Evolutionary conservation across 352 stramenopile species (phyloP).

Genomic region (Phytopythium kandeliae): DNA sequence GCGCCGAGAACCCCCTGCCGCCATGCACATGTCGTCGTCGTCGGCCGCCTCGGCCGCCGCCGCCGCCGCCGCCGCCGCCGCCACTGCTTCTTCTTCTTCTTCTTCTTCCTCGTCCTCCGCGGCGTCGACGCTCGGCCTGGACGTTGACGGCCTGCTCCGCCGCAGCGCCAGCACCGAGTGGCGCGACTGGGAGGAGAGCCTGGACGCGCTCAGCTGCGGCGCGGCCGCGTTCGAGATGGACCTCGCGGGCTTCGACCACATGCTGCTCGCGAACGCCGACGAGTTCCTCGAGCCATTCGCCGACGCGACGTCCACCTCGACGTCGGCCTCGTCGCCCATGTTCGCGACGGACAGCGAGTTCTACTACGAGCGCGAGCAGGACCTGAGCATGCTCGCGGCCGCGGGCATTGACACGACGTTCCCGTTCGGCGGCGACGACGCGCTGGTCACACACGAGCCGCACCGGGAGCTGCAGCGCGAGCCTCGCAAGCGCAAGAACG

Average conservation of each 20-base stretch:
- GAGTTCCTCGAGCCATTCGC: slow-evolving; percentile 55
- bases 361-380: slow-evolving; percentile 23
- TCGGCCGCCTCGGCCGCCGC: background rate
- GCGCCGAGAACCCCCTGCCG: background rate
- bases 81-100: slow-evolving; percentile 1
- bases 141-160: slow-evolving; percentile 8
- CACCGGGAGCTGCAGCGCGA: slow-evolving; percentile 9
- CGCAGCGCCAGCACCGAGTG: slow-evolving; percentile 31
- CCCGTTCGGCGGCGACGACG: slow-evolving; percentile 25
- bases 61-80: too few species aligned
- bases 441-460: slow-evolving; percentile 28
- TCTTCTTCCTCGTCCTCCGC: slow-evolving; percentile 13
- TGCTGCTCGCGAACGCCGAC: slow-evolving; percentile 47
- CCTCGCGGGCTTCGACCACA: slow-evolving; percentile 51
- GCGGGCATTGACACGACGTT: slow-evolving; percentile 29
- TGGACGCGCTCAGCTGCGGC: slow-evolving; percentile 20
- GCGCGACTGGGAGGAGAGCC: slow-evolving; percentile 32
- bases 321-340: slow-evolving; percentile 23
- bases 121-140: background rate
- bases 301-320: slow-evolving; percentile 9
- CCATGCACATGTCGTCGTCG: slow-evolving; percentile 1
- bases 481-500: slow-evolving; percentile 55
- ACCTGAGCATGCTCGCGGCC: slow-evolving; percentile 15
- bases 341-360: slow-evolving; percentile 16
- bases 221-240: slow-evolving; percentile 38